Conservation (phyloP, 2,329 filamentous ascomycete genomes). For the Botrytis sinoallii region DNA sequence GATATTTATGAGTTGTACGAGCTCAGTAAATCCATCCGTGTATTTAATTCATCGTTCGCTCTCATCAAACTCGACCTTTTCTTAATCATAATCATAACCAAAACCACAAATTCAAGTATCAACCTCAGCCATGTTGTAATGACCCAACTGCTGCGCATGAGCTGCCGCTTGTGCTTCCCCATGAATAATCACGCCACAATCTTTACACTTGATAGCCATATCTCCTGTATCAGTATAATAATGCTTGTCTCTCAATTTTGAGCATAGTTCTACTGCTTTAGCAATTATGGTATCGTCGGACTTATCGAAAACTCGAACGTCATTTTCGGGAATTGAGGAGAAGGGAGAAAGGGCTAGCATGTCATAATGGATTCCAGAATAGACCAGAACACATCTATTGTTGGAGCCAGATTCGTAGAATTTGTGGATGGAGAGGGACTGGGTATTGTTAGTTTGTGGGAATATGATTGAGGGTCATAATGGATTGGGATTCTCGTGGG, state of each 20-base stretch:
- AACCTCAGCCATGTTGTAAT: slow-evolving; percentile 56
- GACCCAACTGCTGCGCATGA: slow-evolving; percentile 61
- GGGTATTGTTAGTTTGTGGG: slow-evolving; percentile 38
- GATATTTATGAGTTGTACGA: background rate
- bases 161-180: slow-evolving; percentile 61
- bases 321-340: slow-evolving; percentile 55
- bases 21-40: no score
- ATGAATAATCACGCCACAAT: slow-evolving; percentile 65
- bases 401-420: slow-evolving; percentile 62
- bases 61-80: background rate
- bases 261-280: slow-evolving; percentile 62
- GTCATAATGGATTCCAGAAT: slow-evolving; percentile 93
- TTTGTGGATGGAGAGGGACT: slow-evolving; percentile 60
- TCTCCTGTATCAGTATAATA: slow-evolving; percentile 88
- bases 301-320: slow-evolving; percentile 59
- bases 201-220: slow-evolving; percentile 75
- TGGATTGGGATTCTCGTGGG: background rate
- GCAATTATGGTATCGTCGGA: slow-evolving; percentile 65
- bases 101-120: slow-evolving; percentile 1
- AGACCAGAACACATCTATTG: slow-evolving; percentile 72
- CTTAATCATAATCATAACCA: background rate
- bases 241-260: slow-evolving; percentile 65
- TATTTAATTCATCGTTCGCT: background rate
- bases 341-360: slow-evolving; percentile 71
- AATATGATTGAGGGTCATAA: background rate